phyloP scores from a whole-genome alignment of 768 basidiomycete species.

The Amylocystis lapponica region DNA sequence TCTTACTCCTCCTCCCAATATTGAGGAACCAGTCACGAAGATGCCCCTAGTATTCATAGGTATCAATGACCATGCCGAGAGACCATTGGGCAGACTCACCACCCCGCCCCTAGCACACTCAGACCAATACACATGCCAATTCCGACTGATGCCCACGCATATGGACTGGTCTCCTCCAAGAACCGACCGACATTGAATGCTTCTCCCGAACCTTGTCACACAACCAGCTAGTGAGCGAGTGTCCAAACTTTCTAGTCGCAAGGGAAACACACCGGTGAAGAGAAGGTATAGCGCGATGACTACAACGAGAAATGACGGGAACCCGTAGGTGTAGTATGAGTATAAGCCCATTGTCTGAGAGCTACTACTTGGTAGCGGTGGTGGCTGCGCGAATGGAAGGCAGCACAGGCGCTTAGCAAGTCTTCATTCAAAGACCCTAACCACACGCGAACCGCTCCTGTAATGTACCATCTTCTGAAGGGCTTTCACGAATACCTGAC shows the following conservation, averaged over 20 bases:
- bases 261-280: conserved; percentile 65
- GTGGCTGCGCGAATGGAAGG: too few species aligned
- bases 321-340: conserved; percentile 60
- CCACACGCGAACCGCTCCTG: conserved; percentile 9
- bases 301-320: conserved; percentile 57
- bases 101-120: conserved; percentile 92
- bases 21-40: conserved; percentile 93
- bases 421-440: neutral
- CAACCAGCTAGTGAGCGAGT: neutral
- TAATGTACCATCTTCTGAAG: conserved; percentile 88
- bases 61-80: too few species aligned
- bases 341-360: conserved; percentile 30
- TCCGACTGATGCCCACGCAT: conserved; percentile 86
- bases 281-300: conserved; percentile 81
- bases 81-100: conserved; percentile 42
- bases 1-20: conserved; percentile 92
- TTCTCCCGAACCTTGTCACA: conserved; percentile 67
- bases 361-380: too few species aligned
- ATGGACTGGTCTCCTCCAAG: conserved; percentile 91
- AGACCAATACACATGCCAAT: conserved; percentile 91
- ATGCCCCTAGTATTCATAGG: too few species aligned
- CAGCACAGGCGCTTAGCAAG: neutral
- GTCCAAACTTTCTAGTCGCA: neutral
- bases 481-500: conserved; percentile 90
- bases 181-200: conserved; percentile 93